Percentiles rank a stretch among this genome's conserved stretches.
Conservation (phyloP, 1,284 basidiomycete species). For the Erythrobasidium hasegawianum region DNA sequence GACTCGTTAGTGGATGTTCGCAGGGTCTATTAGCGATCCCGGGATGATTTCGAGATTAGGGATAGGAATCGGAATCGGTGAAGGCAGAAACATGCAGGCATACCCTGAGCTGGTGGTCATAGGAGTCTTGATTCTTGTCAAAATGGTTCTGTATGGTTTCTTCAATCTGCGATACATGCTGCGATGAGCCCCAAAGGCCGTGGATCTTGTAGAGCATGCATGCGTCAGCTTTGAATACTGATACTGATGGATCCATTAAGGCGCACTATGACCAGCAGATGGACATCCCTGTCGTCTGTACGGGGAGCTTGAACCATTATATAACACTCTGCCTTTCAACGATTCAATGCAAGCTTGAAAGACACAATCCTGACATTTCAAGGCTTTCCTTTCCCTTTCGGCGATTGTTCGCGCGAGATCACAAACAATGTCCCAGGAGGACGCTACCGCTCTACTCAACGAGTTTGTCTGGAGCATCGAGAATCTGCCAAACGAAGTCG, state of each 20-base stretch:
- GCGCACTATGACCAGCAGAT: conserved; percentile 3
- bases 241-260: neutral
- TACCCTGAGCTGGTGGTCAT: neutral
- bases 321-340: neutral
- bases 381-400: neutral
- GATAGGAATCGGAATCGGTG: neutral
- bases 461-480: conserved; percentile 45
- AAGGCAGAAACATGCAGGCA: conserved; percentile 34
- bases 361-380: too few species aligned
- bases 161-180: conserved; percentile 38
- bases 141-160: conserved; percentile 25
- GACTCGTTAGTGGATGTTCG: conserved; percentile 58
- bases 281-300: neutral
- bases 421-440: conserved; percentile 39
- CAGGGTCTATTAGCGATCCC: conserved; percentile 53
- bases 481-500: conserved; percentile 45
- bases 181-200: conserved; percentile 40
- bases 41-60: too few species aligned
- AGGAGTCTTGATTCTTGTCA: neutral
- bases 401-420: too few species aligned
- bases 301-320: neutral
- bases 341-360: neutral
- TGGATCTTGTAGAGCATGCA: neutral
- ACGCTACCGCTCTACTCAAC: conserved; percentile 41
- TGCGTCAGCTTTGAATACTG: too few species aligned